A percentile compares a stretch with the other conserved stretches of the same genome.
Evolutionary conservation across 768 basidiomycete species (phyloP).

Genomic region (Hericium rajendrae): DNA sequence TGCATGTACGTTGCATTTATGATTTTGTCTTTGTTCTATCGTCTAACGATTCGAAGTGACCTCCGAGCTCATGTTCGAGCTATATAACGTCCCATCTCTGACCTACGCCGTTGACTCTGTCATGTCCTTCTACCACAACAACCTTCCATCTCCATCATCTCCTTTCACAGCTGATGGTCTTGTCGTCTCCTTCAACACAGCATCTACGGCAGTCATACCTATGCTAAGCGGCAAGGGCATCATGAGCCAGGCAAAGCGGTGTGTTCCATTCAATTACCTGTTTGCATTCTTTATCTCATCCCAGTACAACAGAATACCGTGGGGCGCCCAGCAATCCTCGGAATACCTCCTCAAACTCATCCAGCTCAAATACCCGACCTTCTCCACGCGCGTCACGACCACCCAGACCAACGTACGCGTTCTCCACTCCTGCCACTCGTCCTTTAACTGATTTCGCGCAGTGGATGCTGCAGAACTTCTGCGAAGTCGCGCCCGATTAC

Average conservation of each 20-base stretch:
- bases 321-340: conserved; percentile 84
- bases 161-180: conserved; percentile 64
- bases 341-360: conserved; percentile 91
- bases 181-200: conserved; percentile 84
- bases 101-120: conserved; percentile 84
- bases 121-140: conserved; percentile 88
- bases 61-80: conserved; percentile 93
- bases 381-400: conserved; percentile 75
- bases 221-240: conserved; percentile 75
- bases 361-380: conserved; percentile 91
- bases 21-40: not conserved
- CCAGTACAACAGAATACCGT: conserved; percentile 60
- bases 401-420: conserved; percentile 63
- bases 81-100: conserved; percentile 78
- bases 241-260: conserved; percentile 84
- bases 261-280: conserved; percentile 5
- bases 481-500: conserved; percentile 78
- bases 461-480: conserved; percentile 90
- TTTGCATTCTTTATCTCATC: not conserved
- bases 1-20: conserved; percentile 45
- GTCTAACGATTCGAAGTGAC: conserved; percentile 47
- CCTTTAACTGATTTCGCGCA: conserved; percentile 20
- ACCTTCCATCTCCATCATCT: conserved; percentile 25
- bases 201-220: conserved; percentile 86
- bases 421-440: not conserved